These are phyloP conservation scores for Rhodotorula glutinis DNA, from an alignment of 1,284 basidiomycete species.

Conservation along the genomic window DNA sequence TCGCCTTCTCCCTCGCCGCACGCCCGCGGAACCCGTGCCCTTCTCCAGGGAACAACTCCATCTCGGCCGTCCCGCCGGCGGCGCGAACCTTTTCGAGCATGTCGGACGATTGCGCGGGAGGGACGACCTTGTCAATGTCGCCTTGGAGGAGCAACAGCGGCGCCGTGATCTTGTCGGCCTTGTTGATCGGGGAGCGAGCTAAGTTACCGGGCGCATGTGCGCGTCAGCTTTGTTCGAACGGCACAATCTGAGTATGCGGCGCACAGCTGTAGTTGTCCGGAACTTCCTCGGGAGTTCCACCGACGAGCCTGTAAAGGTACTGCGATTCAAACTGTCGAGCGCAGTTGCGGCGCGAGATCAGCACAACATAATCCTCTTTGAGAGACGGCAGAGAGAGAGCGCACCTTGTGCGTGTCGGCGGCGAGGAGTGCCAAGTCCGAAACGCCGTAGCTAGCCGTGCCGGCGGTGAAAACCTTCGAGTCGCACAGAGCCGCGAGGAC, in stretches of 20 bases:
- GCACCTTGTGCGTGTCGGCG: slow-evolving; percentile 65
- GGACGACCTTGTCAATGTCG: slow-evolving; percentile 42
- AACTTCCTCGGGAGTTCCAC: slow-evolving; percentile 55
- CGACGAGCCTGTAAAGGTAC: slow-evolving; percentile 54
- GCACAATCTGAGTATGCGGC: neutral
- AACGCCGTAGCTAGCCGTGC: slow-evolving; percentile 58
- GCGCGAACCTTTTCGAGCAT: slow-evolving; percentile 46
- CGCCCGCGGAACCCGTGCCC: slow-evolving; percentile 59
- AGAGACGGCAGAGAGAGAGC: slow-evolving; percentile 39
- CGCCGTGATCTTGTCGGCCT: slow-evolving; percentile 55
- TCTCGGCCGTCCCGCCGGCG: slow-evolving; percentile 54
- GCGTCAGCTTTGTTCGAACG: neutral
- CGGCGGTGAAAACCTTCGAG: slow-evolving; percentile 54
- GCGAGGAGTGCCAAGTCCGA: slow-evolving; percentile 57
- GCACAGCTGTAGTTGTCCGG: slow-evolving; percentile 53
- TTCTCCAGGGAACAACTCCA: slow-evolving; percentile 57
- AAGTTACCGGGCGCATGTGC: too few species aligned
- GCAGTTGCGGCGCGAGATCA: neutral
- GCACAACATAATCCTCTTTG: neutral
- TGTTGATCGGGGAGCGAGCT: slow-evolving; percentile 56
- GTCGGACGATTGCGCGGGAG: slow-evolving; percentile 20
- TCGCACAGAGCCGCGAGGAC: slow-evolving; percentile 56
- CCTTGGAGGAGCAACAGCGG: slow-evolving; percentile 56
- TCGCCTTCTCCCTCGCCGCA: slow-evolving; percentile 53
- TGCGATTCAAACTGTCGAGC: slow-evolving; percentile 38